Evolutionary conservation across 2,329 filamentous ascomycete genomes (phyloP).

Genomic region (Aspergillus pseudoterreus): DNA sequence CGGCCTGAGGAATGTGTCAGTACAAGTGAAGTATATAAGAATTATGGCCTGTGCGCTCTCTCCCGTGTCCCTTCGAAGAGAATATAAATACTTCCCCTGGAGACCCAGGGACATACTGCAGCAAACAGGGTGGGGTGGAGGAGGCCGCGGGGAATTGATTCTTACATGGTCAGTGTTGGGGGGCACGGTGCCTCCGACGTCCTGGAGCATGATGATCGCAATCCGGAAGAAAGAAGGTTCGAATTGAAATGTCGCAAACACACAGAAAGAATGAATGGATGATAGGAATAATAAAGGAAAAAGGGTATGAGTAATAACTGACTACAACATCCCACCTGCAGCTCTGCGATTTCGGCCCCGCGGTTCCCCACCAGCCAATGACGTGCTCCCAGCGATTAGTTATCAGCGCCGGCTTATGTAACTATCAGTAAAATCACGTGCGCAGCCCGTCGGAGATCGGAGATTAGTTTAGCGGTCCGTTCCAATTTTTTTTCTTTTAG

Average conservation of each 20-base stretch:
- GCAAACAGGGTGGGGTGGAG: not conserved
- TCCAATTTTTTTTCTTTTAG: not conserved
- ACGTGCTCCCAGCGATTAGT: too few species aligned
- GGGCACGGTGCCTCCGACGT: conserved; percentile 68
- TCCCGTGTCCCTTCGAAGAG: not conserved
- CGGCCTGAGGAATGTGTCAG: conserved; percentile 60
- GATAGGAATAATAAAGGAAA: too few species aligned
- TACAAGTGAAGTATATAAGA: too few species aligned
- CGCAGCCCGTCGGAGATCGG: conserved; percentile 6
- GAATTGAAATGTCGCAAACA: not conserved
- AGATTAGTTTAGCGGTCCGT: conserved; percentile 8
- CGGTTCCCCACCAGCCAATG: too few species aligned
- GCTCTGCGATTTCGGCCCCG: too few species aligned
- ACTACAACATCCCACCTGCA: too few species aligned
- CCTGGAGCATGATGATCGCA: conserved; percentile 31
- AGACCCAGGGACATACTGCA: not conserved
- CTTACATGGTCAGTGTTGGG: conserved; percentile 74
- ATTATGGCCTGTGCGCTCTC: too few species aligned
- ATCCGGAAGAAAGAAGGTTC: not conserved
- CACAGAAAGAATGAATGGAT: not conserved
- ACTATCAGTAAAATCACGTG: not conserved
- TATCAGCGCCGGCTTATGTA: not conserved
- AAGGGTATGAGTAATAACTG: too few species aligned
- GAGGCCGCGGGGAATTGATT: conserved; percentile 23
- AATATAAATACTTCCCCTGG: not conserved